Evolutionary conservation across 1,284 basidiomycete genomes (phyloP), one percentile per base, ranked within the genome.

Genomic region (Moesziomyces globuligerus): DNA sequence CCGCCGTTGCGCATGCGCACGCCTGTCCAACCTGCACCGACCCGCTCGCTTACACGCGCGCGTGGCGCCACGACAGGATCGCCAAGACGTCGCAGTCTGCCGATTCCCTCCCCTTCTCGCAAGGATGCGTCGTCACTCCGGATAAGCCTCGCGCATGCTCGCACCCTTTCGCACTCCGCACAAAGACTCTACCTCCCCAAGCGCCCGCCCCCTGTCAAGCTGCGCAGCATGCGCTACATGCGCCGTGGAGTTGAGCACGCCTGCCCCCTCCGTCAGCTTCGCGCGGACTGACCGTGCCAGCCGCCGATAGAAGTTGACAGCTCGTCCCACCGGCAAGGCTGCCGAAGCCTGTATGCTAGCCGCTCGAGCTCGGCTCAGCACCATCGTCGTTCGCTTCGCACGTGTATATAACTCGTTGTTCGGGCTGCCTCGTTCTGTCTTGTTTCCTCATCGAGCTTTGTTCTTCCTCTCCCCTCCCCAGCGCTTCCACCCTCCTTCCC

Each of bases 211-310:
- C n/a, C 54, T 64, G 60, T 64, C 60, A 57, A 52, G 49, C 15
- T 34, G 32, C 32, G 32, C 32, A n/a, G n/a, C n/a, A n/a, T n/a
- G n/a, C n/a, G n/a, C n/a, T n/a, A n/a, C 32, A 56, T 64, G 60
- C 60, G 53, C 36, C 23, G 60, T 64, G 54, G 60, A 64, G 60
- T 64, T 64, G 48, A 43, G 28, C 6, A 18, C 13, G 32, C 17
- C 7, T 52, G 49, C 41, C 13, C 41, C 3, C 20, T 5, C 25
- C 26, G n/a, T 24, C 32, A 36, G 38, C 29, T 29, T 24, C n/a
- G 15, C 20, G 20, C 29, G 38, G 25, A 15, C 36, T 15, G 28
- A 28, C 38, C n/a, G 17, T 40, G 41, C 24, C 29, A 28, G 15
- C 17, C 17, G 32, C 32, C 32, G 32, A 34, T 34, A 34, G 32